These are phyloP conservation scores for Gastrodia elata DNA, from an alignment of 106 monocot species.

Conservation along the genomic window DNA sequence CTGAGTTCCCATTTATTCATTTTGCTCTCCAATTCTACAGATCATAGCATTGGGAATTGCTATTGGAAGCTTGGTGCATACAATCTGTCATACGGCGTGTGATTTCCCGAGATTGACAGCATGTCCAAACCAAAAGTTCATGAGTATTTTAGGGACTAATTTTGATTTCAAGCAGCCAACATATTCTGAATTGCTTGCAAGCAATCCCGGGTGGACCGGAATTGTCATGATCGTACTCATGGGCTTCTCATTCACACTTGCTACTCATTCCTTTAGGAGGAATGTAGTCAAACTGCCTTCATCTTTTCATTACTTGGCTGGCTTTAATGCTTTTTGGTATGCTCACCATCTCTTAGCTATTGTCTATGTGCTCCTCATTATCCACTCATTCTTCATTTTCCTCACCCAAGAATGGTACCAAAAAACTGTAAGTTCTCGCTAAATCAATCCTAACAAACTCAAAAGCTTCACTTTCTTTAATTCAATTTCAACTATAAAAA, in stretches of 20 bases:
- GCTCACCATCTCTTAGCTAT: conserved; percentile 78
- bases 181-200: conserved; percentile 38
- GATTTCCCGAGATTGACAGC: conserved; percentile 71
- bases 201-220: conserved; percentile 65
- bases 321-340: conserved; percentile 98
- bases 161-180: conserved; percentile 78
- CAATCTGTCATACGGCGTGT: conserved; percentile 56
- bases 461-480: background rate
- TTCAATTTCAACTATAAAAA: conserved; percentile 3
- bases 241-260: conserved; percentile 78
- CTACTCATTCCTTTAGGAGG: conserved; percentile 75
- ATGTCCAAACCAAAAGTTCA: conserved; percentile 51
- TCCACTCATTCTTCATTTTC: conserved; percentile 74
- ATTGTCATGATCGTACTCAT: conserved; percentile 75
- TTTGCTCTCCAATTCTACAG: background rate
- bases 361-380: conserved; percentile 56
- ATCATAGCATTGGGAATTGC: conserved; percentile 54
- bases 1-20: background rate
- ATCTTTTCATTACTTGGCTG: conserved; percentile 67
- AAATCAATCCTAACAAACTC: background rate
- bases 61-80: conserved; percentile 43
- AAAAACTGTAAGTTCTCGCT: conserved; percentile 59
- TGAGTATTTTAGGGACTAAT: conserved; percentile 38
- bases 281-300: conserved; percentile 82
- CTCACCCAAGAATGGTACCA: conserved; percentile 84